These are phyloP conservation scores for Penicillium ochrochloron DNA, from an alignment of 495 filamentous ascomycete species.

Conservation along the genomic window DNA sequence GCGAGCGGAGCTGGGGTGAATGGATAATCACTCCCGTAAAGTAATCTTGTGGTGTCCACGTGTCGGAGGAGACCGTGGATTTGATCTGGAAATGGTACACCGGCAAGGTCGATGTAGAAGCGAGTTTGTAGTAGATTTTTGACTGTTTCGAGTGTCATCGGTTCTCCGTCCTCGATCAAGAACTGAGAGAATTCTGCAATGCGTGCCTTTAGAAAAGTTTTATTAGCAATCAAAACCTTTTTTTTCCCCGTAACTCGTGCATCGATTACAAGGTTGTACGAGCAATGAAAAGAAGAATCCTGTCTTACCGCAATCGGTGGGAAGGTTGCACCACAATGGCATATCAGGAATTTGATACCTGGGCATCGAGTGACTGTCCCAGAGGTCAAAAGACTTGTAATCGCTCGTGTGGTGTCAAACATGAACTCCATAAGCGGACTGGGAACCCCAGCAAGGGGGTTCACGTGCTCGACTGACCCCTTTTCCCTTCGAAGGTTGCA, in stretches of 20 bases:
- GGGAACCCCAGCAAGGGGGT: constrained; percentile 41
- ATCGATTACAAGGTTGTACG: not conserved
- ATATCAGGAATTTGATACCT: constrained; percentile 50
- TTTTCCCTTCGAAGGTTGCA: constrained; percentile 21
- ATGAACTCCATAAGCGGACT: constrained; percentile 60
- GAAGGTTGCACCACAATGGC: constrained; percentile 55
- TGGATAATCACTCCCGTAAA: constrained; percentile 55
- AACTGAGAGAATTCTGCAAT: constrained; percentile 40
- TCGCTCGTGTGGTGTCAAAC: constrained; percentile 56
- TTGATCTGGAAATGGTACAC: constrained; percentile 52
- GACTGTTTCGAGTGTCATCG: constrained; percentile 23
- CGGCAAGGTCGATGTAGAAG: constrained; percentile 58
- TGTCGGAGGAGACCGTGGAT: constrained; percentile 40
- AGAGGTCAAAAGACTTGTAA: constrained; percentile 54
- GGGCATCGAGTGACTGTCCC: constrained; percentile 50
- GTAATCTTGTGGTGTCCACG: constrained; percentile 34
- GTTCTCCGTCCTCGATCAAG: constrained; percentile 9
- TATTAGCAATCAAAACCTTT: not conserved
- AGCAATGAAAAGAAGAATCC: not conserved
- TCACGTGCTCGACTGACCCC: constrained; percentile 13
- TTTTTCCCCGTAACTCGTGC: not conserved
- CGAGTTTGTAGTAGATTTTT: constrained; percentile 37
- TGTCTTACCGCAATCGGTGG: constrained; percentile 40
- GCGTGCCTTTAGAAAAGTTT: constrained; percentile 26
- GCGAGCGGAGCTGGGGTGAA: constrained; percentile 31